Base-by-base conservation (phyloP, 2,329 filamentous ascomycete genomes). In the Coniochaeta ligniaria region DNA sequence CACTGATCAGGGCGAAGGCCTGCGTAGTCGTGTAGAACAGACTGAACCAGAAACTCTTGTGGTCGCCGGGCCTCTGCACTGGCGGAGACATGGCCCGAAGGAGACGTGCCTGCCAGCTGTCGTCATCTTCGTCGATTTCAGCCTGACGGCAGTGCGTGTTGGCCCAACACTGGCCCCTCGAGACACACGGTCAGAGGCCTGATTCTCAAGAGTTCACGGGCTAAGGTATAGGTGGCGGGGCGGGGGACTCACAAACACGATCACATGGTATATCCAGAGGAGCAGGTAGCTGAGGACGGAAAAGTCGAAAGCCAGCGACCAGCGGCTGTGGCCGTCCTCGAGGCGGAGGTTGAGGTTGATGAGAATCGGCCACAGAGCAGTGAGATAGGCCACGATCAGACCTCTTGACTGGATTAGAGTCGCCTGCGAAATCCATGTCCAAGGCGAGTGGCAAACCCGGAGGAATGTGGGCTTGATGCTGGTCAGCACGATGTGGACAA, bases 111-210 rank as follows among this genome's bases (percentile, higher is more conserved):
- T 75, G 76, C 65, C 72, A 69, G 9, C 68, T 67, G 36, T 68
- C 74, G 62, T 71, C 73, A 36, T 71, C 66, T 0, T 75, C 69
- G 20, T 78, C 74, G 9, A 72, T 65, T 11, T 76, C 72, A 0
- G 80, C 79, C 58, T 76, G 77, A 66, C 81, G 77, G 31, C 82
- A 71, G 64, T 83, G 81, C 56, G 80, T 80, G 57, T 78, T 79
- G 0, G 79, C 82, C 80, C 80, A 83, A 31, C 70, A 71, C 80
- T 83, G 60, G 56, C 14, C 58, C n/a, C 33, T 14, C 17, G 16
- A 22, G 33, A 31, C 20, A 31, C 9, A 43, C 17, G 52, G 62
- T 57, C 20, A 57, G 54, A 45, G 12, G 2, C 9, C 11, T 41
- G 6, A 4, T 24, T 43, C 9, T 6, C n/a, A 24, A 22, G 11